Evolutionary conservation across 2,329 filamentous ascomycete species (phyloP).

Genomic region (Apiospora pterosperma): DNA sequence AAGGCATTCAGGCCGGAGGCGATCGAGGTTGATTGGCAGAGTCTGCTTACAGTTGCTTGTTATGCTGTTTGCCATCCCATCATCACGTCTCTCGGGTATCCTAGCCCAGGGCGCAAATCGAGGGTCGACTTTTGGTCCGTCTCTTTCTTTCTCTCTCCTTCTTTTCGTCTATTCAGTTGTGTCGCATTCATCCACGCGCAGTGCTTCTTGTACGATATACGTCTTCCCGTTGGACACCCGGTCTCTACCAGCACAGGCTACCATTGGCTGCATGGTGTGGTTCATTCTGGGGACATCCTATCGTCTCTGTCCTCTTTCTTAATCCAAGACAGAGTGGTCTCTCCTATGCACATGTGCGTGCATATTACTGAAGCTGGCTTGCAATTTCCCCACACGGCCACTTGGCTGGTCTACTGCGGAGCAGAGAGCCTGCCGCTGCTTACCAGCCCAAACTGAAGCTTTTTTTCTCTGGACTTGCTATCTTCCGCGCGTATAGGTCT

Average conservation of each 20-base stretch:
- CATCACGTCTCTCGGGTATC: background rate
- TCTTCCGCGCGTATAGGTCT: background rate
- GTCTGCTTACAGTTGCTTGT: background rate
- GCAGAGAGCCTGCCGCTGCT: constrained; percentile 9
- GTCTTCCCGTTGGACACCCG: background rate
- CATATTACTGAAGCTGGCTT: constrained; percentile 6
- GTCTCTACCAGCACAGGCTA: background rate
- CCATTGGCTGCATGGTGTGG: background rate
- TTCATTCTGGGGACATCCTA: background rate
- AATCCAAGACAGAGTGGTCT: constrained; percentile 1
- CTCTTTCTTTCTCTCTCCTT: background rate
- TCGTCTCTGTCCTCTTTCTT: background rate
- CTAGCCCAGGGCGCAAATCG: too few species aligned
- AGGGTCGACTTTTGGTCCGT: background rate
- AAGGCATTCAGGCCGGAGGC: background rate
- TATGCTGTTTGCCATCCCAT: background rate
- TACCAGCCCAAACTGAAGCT: background rate
- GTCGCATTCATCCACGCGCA: background rate
- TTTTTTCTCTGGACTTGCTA: background rate
- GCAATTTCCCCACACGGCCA: constrained; percentile 22
- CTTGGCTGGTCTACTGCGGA: constrained; percentile 21
- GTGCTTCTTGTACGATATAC: background rate
- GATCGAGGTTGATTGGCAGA: background rate
- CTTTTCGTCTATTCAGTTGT: background rate
- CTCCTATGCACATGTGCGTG: background rate